Conservation (phyloP, 1,284 basidiomycete species). For the Trichosporon inkin region DNA sequence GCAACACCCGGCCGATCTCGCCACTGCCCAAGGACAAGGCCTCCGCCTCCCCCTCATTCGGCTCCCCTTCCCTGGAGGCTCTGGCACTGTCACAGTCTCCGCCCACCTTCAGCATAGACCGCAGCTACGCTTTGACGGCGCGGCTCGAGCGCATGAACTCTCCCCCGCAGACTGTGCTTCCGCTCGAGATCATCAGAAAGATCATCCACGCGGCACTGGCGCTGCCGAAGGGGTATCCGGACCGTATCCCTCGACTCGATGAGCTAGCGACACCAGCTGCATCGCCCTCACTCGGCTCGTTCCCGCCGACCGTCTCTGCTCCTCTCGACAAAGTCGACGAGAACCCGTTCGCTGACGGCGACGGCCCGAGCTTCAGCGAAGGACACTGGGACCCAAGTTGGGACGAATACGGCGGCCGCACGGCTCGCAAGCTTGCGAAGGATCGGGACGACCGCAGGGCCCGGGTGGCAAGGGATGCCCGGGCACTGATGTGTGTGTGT, state of each 20-base stretch:
- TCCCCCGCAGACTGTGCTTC: constrained; percentile 12
- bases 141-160: not conserved
- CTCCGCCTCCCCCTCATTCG: no score
- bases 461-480: constrained; percentile 13
- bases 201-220: constrained; percentile 36
- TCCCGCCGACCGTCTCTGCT: not conserved
- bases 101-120: not conserved
- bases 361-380: not conserved
- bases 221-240: constrained; percentile 18
- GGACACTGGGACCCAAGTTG: constrained; percentile 16
- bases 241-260: not conserved
- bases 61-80: no score
- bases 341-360: not conserved
- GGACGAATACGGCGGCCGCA: constrained; percentile 33
- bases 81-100: no score
- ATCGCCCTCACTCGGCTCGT: not conserved
- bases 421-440: constrained; percentile 9
- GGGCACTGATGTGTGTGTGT: constrained; percentile 60
- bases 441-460: constrained; percentile 6
- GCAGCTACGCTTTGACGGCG: not conserved
- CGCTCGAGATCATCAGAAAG: constrained; percentile 29
- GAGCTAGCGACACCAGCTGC: not conserved
- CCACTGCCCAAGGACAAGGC: not conserved
- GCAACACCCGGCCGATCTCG: not conserved
- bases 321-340: not conserved